Base-by-base conservation (phyloP, 306 rosid species). In the Medicago lupulina region DNA sequence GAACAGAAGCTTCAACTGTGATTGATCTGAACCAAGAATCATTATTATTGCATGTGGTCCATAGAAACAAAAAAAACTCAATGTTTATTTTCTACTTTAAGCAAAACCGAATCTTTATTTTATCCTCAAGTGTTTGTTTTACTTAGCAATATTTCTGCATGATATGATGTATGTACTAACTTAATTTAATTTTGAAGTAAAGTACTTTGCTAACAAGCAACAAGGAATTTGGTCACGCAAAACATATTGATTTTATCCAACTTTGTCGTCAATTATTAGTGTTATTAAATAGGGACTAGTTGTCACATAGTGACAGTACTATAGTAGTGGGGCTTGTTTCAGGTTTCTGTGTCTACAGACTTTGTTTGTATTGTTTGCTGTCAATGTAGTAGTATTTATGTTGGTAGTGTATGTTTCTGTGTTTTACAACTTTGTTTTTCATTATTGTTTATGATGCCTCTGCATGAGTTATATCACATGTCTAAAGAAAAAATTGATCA, bases 381-480 rank as follows among this genome's bases (percentile, higher is more conserved):
- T 74, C 82, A 70, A 38, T 60, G 34, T 69, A 50, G 74, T 4
- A n/a, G 4, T 66, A 75, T 44, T 63, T 53, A 67, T 54, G 80
- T 70, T 47, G 83, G 71, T 61, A 77, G 74, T 63, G 54, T 55
- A 75, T 54, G 28, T 74, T 81, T 84, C 74, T 76, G 55, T 84
- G 77, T 75, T 67, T 68, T 12, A 58, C 8, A 58, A 58, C 8
- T 17, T 21, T 58, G n/a, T 17, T 19, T 57, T 19, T 31, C 50
- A 49, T 36, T 38, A 62, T 36, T 38, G 38, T 60, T 75, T 39
- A 76, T 67, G 78, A 89, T 93, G 97, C 86, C 97, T 82, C 74
- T 93, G 34, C 87, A 86, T 41, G 98, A 93, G 79, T 86, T 87
- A 9, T 81, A 88, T 82, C 64, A 86, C 40, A 71, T 85, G 88